Evolutionary conservation across 768 basidiomycete species (phyloP).

Genomic region (Tricholoma sp.): DNA sequence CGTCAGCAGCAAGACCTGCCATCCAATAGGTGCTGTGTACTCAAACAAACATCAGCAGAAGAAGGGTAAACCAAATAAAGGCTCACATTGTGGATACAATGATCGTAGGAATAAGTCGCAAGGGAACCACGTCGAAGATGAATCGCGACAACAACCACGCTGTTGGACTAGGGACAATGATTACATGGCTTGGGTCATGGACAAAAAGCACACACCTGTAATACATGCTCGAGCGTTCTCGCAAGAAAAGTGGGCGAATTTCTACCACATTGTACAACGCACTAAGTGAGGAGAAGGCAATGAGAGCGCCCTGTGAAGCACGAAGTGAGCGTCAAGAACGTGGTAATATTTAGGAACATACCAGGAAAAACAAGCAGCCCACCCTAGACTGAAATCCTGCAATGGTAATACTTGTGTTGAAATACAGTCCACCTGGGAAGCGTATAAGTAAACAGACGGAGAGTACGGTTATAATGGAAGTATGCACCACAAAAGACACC

Average conservation of each 20-base stretch:
- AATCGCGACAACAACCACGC: conserved; percentile 89
- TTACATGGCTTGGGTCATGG: neutral
- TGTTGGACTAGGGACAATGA: conserved; percentile 53
- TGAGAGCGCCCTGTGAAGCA: conserved; percentile 64
- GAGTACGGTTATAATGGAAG: neutral
- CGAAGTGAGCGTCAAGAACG: conserved; percentile 5
- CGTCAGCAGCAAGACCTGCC: conserved; percentile 79
- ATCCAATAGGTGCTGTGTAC: conserved; percentile 79
- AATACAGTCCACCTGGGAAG: conserved; percentile 75
- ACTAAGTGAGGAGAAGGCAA: conserved; percentile 88
- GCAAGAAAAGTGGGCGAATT: conserved; percentile 79
- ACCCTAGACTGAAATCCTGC: conserved; percentile 92
- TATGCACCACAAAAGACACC: conserved; percentile 80
- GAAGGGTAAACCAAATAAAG: neutral
- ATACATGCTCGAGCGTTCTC: conserved; percentile 81
- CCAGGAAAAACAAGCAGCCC: conserved; percentile 94
- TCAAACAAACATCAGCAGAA: conserved; percentile 5
- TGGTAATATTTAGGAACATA: conserved; percentile 24
- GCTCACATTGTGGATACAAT: conserved; percentile 78
- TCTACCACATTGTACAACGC: conserved; percentile 87
- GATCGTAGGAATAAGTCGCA: conserved; percentile 86
- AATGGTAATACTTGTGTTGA: conserved; percentile 70
- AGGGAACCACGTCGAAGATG: conserved; percentile 83
- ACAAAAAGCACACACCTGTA: conserved; percentile 55
- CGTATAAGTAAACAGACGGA: neutral